These are phyloP conservation scores for Lactarius akahatsu DNA, from an alignment of 768 basidiomycete species.

Conservation along the genomic window DNA sequence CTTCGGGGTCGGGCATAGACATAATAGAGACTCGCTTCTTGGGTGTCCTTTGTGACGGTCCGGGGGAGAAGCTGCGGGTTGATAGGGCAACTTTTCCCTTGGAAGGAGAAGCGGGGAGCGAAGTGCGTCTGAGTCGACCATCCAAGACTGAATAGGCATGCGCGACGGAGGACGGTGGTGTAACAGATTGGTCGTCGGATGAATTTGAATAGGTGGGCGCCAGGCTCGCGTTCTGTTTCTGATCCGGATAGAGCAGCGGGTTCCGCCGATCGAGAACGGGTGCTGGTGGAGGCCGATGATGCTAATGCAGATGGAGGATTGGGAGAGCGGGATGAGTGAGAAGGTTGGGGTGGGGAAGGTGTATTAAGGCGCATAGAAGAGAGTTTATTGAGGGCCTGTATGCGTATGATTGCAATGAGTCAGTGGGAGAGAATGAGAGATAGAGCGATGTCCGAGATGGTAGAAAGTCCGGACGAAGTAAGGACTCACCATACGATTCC, in stretches of 20 bases:
- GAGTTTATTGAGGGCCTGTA: slow-evolving; percentile 46
- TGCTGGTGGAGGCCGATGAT: slow-evolving; percentile 32
- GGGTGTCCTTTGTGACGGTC: slow-evolving; percentile 41
- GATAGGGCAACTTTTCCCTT: slow-evolving; percentile 31
- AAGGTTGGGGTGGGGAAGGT: slow-evolving; percentile 47
- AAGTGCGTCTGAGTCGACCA: slow-evolving; percentile 46
- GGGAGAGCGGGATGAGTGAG: slow-evolving; percentile 40
- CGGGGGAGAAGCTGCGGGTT: slow-evolving; percentile 39
- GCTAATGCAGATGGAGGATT: slow-evolving; percentile 17
- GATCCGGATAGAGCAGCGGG: slow-evolving; percentile 56
- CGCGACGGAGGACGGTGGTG: slow-evolving; percentile 39
- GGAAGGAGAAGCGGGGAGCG: slow-evolving; percentile 49
- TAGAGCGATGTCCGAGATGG: background rate
- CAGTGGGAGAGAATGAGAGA: background rate
- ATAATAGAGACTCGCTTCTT: slow-evolving; percentile 45
- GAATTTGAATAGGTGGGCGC: slow-evolving; percentile 32
- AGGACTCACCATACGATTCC: slow-evolving; percentile 66
- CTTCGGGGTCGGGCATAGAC: slow-evolving; percentile 31
- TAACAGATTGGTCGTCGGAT: slow-evolving; percentile 41
- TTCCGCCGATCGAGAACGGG: slow-evolving; percentile 36
- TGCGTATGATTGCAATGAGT: background rate
- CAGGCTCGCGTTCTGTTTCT: slow-evolving; percentile 77
- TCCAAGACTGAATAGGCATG: slow-evolving; percentile 29
- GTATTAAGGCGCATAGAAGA: slow-evolving; percentile 56
- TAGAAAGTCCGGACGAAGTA: slow-evolving; percentile 19